phyloP scores from a whole-genome alignment of 441 rosid species.

The Isatis lusitanica region DNA sequence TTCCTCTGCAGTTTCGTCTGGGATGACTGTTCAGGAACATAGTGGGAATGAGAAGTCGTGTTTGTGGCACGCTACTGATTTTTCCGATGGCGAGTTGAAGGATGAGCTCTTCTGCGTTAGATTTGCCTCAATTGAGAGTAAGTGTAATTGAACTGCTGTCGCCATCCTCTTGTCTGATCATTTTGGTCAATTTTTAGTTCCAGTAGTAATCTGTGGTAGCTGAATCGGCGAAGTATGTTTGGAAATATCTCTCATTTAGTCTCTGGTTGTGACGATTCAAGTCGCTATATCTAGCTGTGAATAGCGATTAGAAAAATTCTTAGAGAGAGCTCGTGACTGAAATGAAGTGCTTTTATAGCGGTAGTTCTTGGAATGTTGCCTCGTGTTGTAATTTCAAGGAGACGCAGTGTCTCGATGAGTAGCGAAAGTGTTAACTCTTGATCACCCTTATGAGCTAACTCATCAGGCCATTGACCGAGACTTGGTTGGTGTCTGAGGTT shows the following conservation, averaged over 20 bases:
- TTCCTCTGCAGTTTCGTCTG: constrained; percentile 46
- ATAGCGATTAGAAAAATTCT: neutral
- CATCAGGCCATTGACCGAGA: neutral
- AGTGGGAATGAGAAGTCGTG: constrained; percentile 63
- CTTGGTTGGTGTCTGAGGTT: neutral
- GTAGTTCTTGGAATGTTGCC: neutral
- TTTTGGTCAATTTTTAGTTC: neutral
- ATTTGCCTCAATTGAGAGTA: constrained; percentile 27
- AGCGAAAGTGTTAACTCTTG: constrained; percentile 3
- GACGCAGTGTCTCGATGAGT: neutral
- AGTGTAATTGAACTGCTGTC: constrained; percentile 11
- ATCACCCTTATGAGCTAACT: neutral
- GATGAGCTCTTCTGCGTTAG: constrained; percentile 34
- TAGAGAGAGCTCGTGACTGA: neutral
- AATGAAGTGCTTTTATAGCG: constrained; percentile 8
- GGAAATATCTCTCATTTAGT: neutral
- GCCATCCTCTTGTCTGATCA: neutral
- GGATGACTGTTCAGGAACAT: constrained; percentile 58
- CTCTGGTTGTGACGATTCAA: neutral
- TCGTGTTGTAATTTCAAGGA: neutral
- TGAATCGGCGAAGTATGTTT: neutral
- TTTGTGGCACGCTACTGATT: constrained; percentile 61
- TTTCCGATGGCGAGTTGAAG: constrained; percentile 58
- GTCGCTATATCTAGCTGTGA: neutral
- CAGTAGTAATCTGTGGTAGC: neutral